Evolutionary conservation across 2,329 filamentous ascomycete species (phyloP), one percentile per base, ranked within the genome.

Genomic region (Neofusicoccum ribis): DNA sequence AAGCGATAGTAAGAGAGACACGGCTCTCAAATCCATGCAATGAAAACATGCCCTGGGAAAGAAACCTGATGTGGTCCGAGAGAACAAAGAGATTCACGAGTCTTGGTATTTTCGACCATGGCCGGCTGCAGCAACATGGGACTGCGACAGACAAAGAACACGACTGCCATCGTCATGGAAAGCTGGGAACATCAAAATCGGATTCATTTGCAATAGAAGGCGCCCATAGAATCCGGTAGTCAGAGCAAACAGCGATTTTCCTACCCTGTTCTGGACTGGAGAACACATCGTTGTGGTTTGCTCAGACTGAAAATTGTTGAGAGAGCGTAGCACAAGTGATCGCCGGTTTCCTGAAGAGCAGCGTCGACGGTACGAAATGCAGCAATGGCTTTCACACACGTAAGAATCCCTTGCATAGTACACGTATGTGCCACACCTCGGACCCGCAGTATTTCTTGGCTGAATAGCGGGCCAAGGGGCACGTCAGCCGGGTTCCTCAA

Each of bases 71-170:
- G 36, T 17, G 56, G 31, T 23, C 6, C 4, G 8, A 8, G 43
- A 47, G 43, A 11, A 60, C 41, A 60, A 60, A 60, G 56, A 17
- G 44, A 47, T 37, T 59, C 4, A 17, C 17, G 23, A 7, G 2
- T 17, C 50, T 51, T 52, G 56, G 41, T 41, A 47, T 47, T 36
- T 47, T 44, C 15, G n/a, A 17, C 3, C n/a, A 44, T 44, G 37
- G 52, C 52, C 56, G 56, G 56, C n/a, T 60, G 56, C 56, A 36
- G 56, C 23, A 37, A 20, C 56, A 17, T 59, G 54, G 54, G 23
- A 36, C 12, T 20, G 52, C 34, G 31, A 60, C 41, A 23, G n/a
- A 60, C 43, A 60, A 60, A 47, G 43, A 60, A 47, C 17, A 20
- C 5, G 3, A 2, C 6, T 39, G 5, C 7, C 8, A 20, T 6